Base-by-base conservation (phyloP, 495 filamentous ascomycete species). In the Podospora australis region DNA sequence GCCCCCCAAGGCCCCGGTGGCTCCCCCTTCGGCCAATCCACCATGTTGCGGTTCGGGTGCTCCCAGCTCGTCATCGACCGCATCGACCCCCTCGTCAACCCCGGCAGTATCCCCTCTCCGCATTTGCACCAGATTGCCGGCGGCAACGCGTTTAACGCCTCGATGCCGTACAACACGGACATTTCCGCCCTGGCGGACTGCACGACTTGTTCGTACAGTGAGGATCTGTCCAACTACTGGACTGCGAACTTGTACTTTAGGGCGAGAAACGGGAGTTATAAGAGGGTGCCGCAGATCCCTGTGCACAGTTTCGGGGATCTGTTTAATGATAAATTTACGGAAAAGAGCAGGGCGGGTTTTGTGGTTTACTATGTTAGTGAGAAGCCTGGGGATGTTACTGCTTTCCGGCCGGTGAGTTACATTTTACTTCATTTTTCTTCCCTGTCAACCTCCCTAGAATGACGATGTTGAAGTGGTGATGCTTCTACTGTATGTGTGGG, bases 141-240 rank as follows among this genome's bases (percentile, higher is more conserved):
- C 24, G 66, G 66, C 6, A 66, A 69, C 54, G 63, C 64, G 13
- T 67, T 69, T 55, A 64, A 67, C 45, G 52, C 58, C 20, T 54
- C 56, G 10, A 62, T 69, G 44, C 53, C 62, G 0, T 23, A 48
- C 8, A 59, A 56, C 24, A n/a, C n/a, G n/a, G 65, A 70, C 22
- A 65, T 71, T 22, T 55, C 70, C 13, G 49, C 44, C 17, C 45
- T 57, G 9, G 64, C 69, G 7, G 54, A 34, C 10, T 73, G 70
- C 59, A 73, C 70, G 0, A 66, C 65, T 1, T 73, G 70, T 50
- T 59, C 58, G 22, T 73, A 71, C 47, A 53, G 62, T 20, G 61
- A 74, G 48, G 69, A 74, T 45, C 62, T 71, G 40, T 66, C 61
- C 46, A 75, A 75, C 65, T 77, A 77, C 67, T 77, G 73, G 73